Evolutionary conservation across 1,284 basidiomycete genomes (phyloP).

Genomic region (Vanrija sp.): DNA sequence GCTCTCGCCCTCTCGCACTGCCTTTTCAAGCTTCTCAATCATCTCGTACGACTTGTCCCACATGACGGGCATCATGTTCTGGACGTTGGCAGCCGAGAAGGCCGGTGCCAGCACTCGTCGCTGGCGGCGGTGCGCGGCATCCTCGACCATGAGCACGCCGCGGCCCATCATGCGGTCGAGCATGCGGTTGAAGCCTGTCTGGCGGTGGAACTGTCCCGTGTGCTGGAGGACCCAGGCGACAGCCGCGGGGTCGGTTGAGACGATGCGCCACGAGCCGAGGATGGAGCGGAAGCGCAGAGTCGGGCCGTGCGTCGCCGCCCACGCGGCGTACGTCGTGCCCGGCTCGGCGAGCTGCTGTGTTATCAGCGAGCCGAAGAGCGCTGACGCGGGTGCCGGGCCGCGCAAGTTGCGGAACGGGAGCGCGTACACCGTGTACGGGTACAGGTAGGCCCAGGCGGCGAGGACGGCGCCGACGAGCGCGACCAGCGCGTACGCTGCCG

Average conservation of each 20-base stretch:
- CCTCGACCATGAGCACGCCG: slow-evolving; percentile 48
- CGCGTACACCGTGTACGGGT: background rate
- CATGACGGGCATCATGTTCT: slow-evolving; percentile 59
- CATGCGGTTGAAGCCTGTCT: slow-evolving; percentile 58
- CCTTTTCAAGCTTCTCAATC: slow-evolving; percentile 25
- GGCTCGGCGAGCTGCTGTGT: background rate
- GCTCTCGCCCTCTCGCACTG: slow-evolving; percentile 17
- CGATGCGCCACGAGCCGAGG: slow-evolving; percentile 49
- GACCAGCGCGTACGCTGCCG: background rate
- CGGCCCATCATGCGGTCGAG: slow-evolving; percentile 50
- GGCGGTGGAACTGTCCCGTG: slow-evolving; percentile 64
- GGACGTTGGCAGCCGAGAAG: slow-evolving; percentile 46
- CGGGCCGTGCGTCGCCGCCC: slow-evolving; percentile 12
- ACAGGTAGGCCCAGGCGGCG: slow-evolving; percentile 5
- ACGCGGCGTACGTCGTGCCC: background rate
- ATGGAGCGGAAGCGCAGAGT: slow-evolving; percentile 26
- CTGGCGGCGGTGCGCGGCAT: slow-evolving; percentile 56
- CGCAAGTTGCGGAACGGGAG: slow-evolving; percentile 13
- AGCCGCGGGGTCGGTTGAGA: slow-evolving; percentile 61
- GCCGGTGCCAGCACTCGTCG: slow-evolving; percentile 51
- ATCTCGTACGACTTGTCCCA: slow-evolving; percentile 61
- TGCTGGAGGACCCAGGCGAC: slow-evolving; percentile 60
- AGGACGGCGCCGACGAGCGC: background rate
- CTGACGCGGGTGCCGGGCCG: slow-evolving; percentile 2
- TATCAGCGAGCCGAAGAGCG: slow-evolving; percentile 8